Conservation (phyloP, 2,329 filamentous ascomycete genomes). For the Geoglossum cookeanum region DNA sequence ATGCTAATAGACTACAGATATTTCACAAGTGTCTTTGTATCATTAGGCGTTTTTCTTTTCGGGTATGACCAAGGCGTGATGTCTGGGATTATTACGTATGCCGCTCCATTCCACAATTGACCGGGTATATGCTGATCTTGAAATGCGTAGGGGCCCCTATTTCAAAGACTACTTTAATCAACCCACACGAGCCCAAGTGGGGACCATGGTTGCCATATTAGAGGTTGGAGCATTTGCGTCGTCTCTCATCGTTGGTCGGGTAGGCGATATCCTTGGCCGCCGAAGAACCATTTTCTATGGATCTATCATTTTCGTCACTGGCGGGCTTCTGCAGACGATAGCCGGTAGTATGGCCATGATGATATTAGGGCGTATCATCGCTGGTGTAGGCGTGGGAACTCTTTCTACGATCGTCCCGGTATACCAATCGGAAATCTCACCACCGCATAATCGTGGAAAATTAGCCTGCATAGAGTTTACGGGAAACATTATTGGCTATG, state of each 20-base stretch:
- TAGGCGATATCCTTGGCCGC: conserved; percentile 83
- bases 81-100: conserved; percentile 56
- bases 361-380: conserved; percentile 62
- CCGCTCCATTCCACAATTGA: conserved; percentile 7
- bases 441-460: conserved; percentile 87
- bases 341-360: conserved; percentile 78
- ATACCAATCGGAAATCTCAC: conserved; percentile 89
- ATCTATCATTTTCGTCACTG: conserved; percentile 67
- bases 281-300: conserved; percentile 84
- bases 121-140: conserved; percentile 12
- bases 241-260: conserved; percentile 65
- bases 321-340: conserved; percentile 69
- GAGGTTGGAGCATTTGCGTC: conserved; percentile 86
- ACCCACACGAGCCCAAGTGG: conserved; percentile 69
- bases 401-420: conserved; percentile 84
- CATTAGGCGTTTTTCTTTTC: conserved; percentile 71
- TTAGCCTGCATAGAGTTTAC: conserved; percentile 96
- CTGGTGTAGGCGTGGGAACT: conserved; percentile 71
- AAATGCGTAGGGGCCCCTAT: conserved; percentile 46
- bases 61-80: conserved; percentile 84
- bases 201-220: conserved; percentile 94
- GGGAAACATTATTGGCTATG: conserved; percentile 89
- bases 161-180: conserved; percentile 89
- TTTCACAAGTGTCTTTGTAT: conserved; percentile 84
- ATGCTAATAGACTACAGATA: conserved; percentile 38